Percentiles rank a stretch among this genome's conserved stretches.
phyloP scores from a whole-genome alignment of 805 yeast species.

The Myxozyma vanderwaltii region DNA sequence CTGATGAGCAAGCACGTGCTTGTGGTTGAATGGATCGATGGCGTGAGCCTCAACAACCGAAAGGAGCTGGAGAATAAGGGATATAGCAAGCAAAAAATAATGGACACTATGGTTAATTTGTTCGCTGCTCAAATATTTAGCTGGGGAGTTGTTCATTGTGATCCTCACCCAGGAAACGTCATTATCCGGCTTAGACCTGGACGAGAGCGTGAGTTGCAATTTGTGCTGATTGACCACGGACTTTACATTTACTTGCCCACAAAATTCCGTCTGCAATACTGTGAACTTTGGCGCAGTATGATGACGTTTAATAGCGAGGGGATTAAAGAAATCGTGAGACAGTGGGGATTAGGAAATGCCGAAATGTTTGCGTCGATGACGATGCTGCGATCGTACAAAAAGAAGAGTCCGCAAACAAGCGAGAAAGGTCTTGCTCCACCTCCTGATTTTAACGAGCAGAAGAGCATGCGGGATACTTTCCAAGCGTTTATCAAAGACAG shows the following conservation, averaged over 20 bases:
- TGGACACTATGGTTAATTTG: constrained; percentile 54
- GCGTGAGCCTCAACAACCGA: constrained; percentile 56
- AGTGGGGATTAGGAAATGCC: constrained; percentile 72
- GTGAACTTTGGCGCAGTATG: constrained; percentile 63
- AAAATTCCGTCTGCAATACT: constrained; percentile 57
- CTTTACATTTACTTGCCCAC: constrained; percentile 59
- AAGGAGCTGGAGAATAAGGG: constrained; percentile 46
- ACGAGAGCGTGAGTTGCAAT: constrained; percentile 44
- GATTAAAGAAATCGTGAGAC: constrained; percentile 51
- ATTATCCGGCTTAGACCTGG: constrained; percentile 50
- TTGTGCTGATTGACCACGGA: constrained; percentile 74
- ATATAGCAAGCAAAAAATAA: constrained; percentile 47
- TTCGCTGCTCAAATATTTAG: constrained; percentile 62
- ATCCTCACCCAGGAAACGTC: constrained; percentile 82
- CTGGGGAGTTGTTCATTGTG: constrained; percentile 72
- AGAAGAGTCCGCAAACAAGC: not conserved
- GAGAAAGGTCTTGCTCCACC: not conserved
- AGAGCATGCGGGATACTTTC: constrained; percentile 51
- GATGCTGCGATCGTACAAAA: constrained; percentile 50
- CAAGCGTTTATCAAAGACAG: constrained; percentile 61
- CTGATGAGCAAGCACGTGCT: constrained; percentile 55
- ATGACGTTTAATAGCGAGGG: constrained; percentile 55
- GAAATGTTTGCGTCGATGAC: constrained; percentile 63
- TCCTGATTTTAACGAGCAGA: constrained; percentile 48
- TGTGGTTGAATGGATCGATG: constrained; percentile 77